Evolutionary conservation across 2,329 filamentous ascomycete species (phyloP), one percentile per base, ranked within the genome.

Genomic region (Fusarium sp.): DNA sequence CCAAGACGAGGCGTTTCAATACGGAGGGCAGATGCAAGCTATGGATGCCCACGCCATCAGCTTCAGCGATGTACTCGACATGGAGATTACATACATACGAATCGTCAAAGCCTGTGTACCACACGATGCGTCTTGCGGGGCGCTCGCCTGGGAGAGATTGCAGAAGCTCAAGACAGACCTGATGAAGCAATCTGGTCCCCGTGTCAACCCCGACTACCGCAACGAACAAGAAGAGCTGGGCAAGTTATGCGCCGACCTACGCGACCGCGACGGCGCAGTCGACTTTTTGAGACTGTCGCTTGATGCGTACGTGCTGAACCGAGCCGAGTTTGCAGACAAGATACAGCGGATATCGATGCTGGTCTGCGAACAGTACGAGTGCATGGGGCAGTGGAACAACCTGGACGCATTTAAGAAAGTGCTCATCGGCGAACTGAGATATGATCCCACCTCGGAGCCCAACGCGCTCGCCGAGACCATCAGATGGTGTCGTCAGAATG

Each of bases 301-400:
- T 3, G n/a, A 29, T 3, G 14, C 17, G 13, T 58, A 53, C 17
- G 4, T 48, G 6, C 25, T 31, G 8, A n/a, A 19, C 4, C 21
- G 9, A 2, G 13, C 14, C 2, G 32, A 31, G 7, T 17, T 31
- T 17, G 7, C 11, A 2, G 42, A 48, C 10, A 53, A 37, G 9
- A 53, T 59, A 48, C 27, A 19, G 3, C 36, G 37, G 6, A 53
- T 43, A 47, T 58, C 53, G 1, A 48, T 25, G 21, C n/a, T 58
- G 2, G 47, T 59, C 7, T 53, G 47, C 14, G 47, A 59, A 4
- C 53, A 58, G 4, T 59, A 59, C 27, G 53, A 58, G 27, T 47
- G 27, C 10, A 43, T 43, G 37, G 42, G 39, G 1, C 41, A 58
- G 35, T 38, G 47, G 42, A 27, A 47, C 23, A 32, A 57, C 4